phyloP scores from a whole-genome alignment of 805 yeast species.

The Starmerella stigmatis region DNA sequence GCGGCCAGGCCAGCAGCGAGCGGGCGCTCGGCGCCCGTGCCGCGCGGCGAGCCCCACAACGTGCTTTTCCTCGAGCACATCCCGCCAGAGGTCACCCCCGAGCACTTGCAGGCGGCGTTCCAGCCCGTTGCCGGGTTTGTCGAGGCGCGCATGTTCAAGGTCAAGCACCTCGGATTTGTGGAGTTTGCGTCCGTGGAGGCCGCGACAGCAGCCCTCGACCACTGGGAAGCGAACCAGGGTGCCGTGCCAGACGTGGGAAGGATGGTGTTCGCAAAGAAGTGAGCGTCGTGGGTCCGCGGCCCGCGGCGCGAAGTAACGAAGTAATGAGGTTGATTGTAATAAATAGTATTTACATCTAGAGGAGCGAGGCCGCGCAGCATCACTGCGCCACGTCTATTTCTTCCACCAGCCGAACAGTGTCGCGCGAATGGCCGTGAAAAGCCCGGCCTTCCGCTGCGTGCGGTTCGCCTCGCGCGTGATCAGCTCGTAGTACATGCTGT shows the following conservation, averaged over 20 bases:
- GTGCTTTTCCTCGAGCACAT: slow-evolving; percentile 57
- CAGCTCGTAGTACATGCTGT: slow-evolving; percentile 66
- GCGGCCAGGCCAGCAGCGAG: no score
- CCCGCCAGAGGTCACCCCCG: slow-evolving; percentile 37
- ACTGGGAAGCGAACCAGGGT: background rate
- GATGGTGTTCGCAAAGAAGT: slow-evolving; percentile 22
- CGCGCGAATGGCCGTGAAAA: slow-evolving; percentile 57
- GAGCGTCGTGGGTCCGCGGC: background rate
- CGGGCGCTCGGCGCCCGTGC: slow-evolving; percentile 5
- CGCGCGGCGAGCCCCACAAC: slow-evolving; percentile 44
- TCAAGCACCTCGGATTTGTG: slow-evolving; percentile 64
- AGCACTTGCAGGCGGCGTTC: slow-evolving; percentile 40
- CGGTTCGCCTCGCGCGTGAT: slow-evolving; percentile 52
- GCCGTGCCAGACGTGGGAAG: slow-evolving; percentile 5
- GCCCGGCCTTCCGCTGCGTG: slow-evolving; percentile 52
- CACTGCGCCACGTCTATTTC: no score
- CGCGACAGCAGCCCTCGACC: slow-evolving; percentile 14
- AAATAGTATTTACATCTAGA: no score
- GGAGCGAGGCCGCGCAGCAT: no score
- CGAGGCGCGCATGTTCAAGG: slow-evolving; percentile 55
- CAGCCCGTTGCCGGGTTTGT: slow-evolving; percentile 47
- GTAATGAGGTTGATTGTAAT: background rate
- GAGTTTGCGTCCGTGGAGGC: slow-evolving; percentile 43
- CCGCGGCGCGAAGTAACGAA: no score
- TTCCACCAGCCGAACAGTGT: slow-evolving; percentile 53